A percentile compares a stretch with the other conserved stretches of the same genome.
Evolutionary conservation across 2,329 filamentous ascomycete genomes (phyloP).

Genomic region (Dryadomyces quercus-mongolicae): DNA sequence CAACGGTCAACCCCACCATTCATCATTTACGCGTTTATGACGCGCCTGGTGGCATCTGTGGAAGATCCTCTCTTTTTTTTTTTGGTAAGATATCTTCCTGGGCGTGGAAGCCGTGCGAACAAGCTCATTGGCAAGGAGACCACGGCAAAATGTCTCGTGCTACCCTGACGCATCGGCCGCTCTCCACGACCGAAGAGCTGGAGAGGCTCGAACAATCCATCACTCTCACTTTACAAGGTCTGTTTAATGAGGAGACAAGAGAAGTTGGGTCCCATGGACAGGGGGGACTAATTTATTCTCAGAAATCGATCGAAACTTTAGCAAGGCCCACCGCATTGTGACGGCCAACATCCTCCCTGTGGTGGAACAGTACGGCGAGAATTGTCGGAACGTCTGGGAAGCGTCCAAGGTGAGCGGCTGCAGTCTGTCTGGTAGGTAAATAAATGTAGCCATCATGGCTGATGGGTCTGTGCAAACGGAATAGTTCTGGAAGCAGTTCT

Average conservation of each 20-base stretch:
- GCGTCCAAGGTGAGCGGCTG: slow-evolving; percentile 62
- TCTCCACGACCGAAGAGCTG: slow-evolving; percentile 87
- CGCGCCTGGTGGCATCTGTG: background rate
- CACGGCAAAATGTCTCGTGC: slow-evolving; percentile 33
- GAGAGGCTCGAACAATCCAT: slow-evolving; percentile 95
- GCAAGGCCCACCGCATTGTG: slow-evolving; percentile 89
- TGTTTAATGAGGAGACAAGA: no score
- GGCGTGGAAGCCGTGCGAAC: background rate
- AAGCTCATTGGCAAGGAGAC: no score
- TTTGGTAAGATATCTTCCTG: no score
- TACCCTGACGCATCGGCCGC: slow-evolving; percentile 32
- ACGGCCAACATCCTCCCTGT: slow-evolving; percentile 86
- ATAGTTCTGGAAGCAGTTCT: slow-evolving; percentile 99
- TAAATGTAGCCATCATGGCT: background rate
- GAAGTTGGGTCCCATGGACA: no score
- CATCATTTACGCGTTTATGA: background rate
- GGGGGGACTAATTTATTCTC: background rate
- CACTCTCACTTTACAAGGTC: slow-evolving; percentile 89
- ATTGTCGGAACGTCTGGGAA: slow-evolving; percentile 92
- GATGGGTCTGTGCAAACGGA: background rate
- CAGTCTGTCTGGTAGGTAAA: background rate
- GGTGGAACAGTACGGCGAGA: slow-evolving; percentile 88
- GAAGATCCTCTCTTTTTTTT: no score
- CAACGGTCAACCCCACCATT: background rate
- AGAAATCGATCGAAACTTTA: slow-evolving; percentile 99